A percentile compares a stretch with the other conserved stretches of the same genome.
phyloP scores from a whole-genome alignment of 225 moss, liverwort and hornwort species.

The Antitrichia curtipendula region DNA sequence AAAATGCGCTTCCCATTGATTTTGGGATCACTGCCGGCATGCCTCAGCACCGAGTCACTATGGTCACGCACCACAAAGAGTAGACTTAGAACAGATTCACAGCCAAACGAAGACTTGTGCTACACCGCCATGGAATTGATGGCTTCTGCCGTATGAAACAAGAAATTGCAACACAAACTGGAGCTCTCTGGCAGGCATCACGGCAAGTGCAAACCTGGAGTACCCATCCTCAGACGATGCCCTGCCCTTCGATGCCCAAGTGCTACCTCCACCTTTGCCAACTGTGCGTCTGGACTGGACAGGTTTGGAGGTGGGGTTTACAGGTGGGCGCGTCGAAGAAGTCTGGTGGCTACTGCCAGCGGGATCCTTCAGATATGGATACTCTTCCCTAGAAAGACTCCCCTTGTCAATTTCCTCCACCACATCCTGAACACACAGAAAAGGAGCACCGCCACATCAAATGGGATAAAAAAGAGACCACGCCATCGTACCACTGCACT shows the following conservation, averaged over 20 bases:
- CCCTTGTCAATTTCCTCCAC: conserved; percentile 83
- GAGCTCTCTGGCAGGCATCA: neutral
- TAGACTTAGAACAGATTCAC: neutral
- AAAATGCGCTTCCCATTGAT: conserved; percentile 68
- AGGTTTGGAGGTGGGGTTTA: conserved; percentile 40
- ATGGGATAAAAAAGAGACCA: neutral
- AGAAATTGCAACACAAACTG: neutral
- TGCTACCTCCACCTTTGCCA: conserved; percentile 38
- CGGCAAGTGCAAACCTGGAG: conserved; percentile 21
- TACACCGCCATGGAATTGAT: neutral
- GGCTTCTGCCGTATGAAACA: neutral
- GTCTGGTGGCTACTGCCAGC: conserved; percentile 24
- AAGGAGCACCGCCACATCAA: neutral
- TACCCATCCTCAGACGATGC: conserved; percentile 42
- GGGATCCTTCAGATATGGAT: conserved; percentile 92
- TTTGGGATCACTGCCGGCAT: conserved; percentile 36
- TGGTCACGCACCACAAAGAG: neutral
- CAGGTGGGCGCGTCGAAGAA: conserved; percentile 32
- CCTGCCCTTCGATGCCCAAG: conserved; percentile 52
- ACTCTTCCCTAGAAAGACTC: conserved; percentile 73
- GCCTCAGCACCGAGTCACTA: conserved; percentile 45
- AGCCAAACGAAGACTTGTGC: neutral
- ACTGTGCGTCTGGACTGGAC: conserved; percentile 46
- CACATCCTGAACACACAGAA: conserved; percentile 47
- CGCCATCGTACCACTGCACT: neutral